phyloP scores from a whole-genome alignment of 2,329 filamentous ascomycete genomes.

The Fulvia fulva region DNA sequence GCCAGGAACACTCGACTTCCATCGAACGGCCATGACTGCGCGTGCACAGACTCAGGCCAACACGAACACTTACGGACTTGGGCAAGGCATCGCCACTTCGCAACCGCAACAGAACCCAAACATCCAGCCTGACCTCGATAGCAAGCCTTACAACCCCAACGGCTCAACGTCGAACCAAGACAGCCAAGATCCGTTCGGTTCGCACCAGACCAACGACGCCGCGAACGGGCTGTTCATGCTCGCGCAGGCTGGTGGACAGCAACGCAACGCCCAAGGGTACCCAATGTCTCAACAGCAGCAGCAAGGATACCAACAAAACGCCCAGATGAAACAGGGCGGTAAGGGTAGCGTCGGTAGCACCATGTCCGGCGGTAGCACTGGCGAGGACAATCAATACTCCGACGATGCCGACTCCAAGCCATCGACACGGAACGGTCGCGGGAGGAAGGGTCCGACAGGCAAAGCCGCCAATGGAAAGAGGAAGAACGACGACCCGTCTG shows the following conservation, averaged over 20 bases:
- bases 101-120: conserved; percentile 41
- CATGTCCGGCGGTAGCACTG: conserved; percentile 43
- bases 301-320: conserved; percentile 47
- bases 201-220: conserved; percentile 87
- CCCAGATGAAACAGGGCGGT: conserved; percentile 29
- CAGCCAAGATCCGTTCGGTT: conserved; percentile 66
- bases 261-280: conserved; percentile 48
- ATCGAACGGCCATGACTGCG: conserved; percentile 83
- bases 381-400: conserved; percentile 60
- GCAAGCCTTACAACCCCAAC: conserved; percentile 55
- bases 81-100: conserved; percentile 40
- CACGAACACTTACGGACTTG: conserved; percentile 32
- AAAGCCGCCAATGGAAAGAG: conserved; percentile 64
- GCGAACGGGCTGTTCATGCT: conserved; percentile 92
- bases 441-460: conserved; percentile 59
- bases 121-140: conserved; percentile 36
- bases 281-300: conserved; percentile 41
- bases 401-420: conserved; percentile 66
- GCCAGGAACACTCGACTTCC: conserved; percentile 87
- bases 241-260: conserved; percentile 64
- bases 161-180: conserved; percentile 38
- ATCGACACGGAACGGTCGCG: conserved; percentile 57
- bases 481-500: conserved; percentile 69
- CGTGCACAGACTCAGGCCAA: conserved; percentile 56
- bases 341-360: conserved; percentile 58